A percentile compares a stretch with the other conserved stretches of the same genome.
Conservation (phyloP, 345 rosid species). For the Toxicodendron radicans region DNA sequence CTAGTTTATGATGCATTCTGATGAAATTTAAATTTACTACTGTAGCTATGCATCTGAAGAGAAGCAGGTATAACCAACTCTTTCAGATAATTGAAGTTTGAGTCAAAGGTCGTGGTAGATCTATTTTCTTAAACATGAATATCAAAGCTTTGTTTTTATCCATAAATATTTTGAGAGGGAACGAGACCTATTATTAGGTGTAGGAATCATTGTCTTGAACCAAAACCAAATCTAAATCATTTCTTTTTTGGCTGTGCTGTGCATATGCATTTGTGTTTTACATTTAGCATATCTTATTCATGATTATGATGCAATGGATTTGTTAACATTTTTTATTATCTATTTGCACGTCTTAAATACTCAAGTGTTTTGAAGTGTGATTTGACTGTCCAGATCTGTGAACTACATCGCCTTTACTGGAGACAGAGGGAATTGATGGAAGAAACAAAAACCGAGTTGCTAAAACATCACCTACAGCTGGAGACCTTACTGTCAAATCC, state of each 20-base stretch:
- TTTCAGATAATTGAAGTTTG: not conserved
- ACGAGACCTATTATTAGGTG: not conserved
- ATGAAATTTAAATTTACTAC: not conserved
- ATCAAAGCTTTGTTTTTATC: conserved; percentile 8
- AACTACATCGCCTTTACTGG: conserved; percentile 61
- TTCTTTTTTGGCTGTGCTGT: not conserved
- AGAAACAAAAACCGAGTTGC: conserved; percentile 34
- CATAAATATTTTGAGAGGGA: not conserved
- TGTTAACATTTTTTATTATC: not conserved
- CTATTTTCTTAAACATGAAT: not conserved
- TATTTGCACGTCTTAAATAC: not conserved
- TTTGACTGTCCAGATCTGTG: conserved; percentile 39
- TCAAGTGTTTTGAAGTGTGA: conserved; percentile 21
- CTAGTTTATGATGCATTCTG: not conserved
- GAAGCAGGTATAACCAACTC: not conserved
- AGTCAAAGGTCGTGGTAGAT: not conserved
- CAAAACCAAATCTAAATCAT: not conserved
- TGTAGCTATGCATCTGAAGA: not conserved
- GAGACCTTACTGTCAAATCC: conserved; percentile 27
- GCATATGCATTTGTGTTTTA: not conserved
- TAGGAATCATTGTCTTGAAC: not conserved
- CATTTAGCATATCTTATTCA: conserved; percentile 4
- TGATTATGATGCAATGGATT: conserved; percentile 5
- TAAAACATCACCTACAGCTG: conserved; percentile 19
- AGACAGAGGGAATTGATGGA: conserved; percentile 57